A percentile compares a stretch with the other conserved stretches of the same genome.
phyloP scores from a whole-genome alignment of 2,329 filamentous ascomycete species.

The Akanthomyces dipterigenus region DNA sequence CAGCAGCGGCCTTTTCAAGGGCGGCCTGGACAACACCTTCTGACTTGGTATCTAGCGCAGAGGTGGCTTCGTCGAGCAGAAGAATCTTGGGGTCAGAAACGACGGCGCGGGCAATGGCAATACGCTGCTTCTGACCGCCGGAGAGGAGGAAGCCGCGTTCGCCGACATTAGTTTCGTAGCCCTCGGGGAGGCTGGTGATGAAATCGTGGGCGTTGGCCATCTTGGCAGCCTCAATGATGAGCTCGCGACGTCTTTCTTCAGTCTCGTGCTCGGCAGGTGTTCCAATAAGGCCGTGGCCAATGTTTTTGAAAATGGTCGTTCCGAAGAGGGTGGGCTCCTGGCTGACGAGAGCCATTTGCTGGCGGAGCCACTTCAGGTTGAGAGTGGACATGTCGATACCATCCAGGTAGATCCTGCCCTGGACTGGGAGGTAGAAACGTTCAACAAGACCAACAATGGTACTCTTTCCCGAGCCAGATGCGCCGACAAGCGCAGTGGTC shows the following conservation, averaged over 20 bases:
- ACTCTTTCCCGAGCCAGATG: slow-evolving; percentile 90
- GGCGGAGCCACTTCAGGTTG: slow-evolving; percentile 85
- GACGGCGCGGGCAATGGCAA: slow-evolving; percentile 86
- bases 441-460: slow-evolving; percentile 92
- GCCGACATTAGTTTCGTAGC: slow-evolving; percentile 91
- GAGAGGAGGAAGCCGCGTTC: slow-evolving; percentile 88
- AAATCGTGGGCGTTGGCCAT: slow-evolving; percentile 96
- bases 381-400: slow-evolving; percentile 73
- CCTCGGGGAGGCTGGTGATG: slow-evolving; percentile 71
- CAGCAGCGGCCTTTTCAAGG: slow-evolving; percentile 75
- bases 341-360: slow-evolving; percentile 86
- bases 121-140: slow-evolving; percentile 94
- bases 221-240: slow-evolving; percentile 74
- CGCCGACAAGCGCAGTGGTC: slow-evolving; percentile 86
- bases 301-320: slow-evolving; percentile 84
- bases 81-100: slow-evolving; percentile 89
- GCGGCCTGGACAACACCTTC: slow-evolving; percentile 93
- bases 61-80: slow-evolving; percentile 90
- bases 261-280: slow-evolving; percentile 62
- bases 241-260: slow-evolving; percentile 60
- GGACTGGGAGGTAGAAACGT: slow-evolving; percentile 87
- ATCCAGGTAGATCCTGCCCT: slow-evolving; percentile 72
- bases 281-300: slow-evolving; percentile 83
- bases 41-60: slow-evolving; percentile 86
- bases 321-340: slow-evolving; percentile 90